Evolutionary conservation across 176 grass and related monocot species (phyloP), one percentile per base, ranked within the genome.

Genomic region (Musa itinerans): DNA sequence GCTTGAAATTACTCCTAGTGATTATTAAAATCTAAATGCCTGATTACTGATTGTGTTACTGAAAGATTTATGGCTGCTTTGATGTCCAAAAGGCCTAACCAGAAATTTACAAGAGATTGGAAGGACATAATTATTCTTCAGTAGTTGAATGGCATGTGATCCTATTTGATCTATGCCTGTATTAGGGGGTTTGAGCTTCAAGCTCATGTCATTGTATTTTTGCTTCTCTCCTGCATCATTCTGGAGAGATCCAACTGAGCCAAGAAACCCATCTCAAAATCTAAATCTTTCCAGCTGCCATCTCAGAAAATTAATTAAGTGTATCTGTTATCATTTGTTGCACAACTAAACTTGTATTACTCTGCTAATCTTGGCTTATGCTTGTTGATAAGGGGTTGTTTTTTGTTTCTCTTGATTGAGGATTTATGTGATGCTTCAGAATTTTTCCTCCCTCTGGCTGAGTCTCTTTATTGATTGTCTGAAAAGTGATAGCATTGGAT

Each of bases 191-290:
- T 43, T 68, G 2, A 13, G 65, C 26, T 68, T 68, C 27, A 14
- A 68, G 16, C 65, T 68, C 26, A 68, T 68, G 12, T 43, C 65
- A 68, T 43, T 68, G 65, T 67, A 21, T 67, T 25, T 27, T 67
- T 26, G 26, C 12, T 26, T 34, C 24, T 43, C 26, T 68, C 26
- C 65, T 29, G 26, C 24, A 9, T 63, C 20, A 10, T 12, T 63
- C 17, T 21, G n/a, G 21, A 34, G 27, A 43, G 24, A 68, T 68
- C 11, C 13, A 29, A 68, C n/a, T 68, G 65, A 16, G 65, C 65
- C 65, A 23, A 27, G 11, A 65, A 65, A 65, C 11, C 63, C 22
- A 65, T n/a, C 3, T 61, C 2, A 61, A 19, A 20, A 61, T 20
- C 57, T 21, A 21, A 29, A 65, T 11, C 10, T 11, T 65, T 26